Evolutionary conservation across 2,329 filamentous ascomycete species (phyloP).

Genomic region (Fusarium sambucinum): DNA sequence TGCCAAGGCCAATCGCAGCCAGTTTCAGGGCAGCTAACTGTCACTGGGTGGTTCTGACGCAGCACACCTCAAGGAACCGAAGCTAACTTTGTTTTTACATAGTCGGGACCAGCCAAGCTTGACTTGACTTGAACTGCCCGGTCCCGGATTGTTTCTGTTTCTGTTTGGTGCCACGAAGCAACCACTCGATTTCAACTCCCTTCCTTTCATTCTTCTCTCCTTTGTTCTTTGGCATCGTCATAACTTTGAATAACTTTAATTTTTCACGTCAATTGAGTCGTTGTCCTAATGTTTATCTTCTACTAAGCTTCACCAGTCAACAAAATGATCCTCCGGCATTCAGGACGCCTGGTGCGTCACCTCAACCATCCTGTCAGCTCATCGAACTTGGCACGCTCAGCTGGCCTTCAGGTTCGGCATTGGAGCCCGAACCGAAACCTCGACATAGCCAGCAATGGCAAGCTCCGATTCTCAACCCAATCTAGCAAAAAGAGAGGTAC

Average conservation of each 20-base stretch:
- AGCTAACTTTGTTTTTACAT: conserved; percentile 33
- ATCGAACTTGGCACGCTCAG: conserved; percentile 36
- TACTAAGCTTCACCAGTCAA: conserved; percentile 6
- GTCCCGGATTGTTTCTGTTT: conserved; percentile 1
- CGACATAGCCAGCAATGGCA: conserved; percentile 11
- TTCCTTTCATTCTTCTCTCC: conserved; percentile 25
- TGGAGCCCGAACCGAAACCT: conserved; percentile 37
- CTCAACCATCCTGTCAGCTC: conserved; percentile 36
- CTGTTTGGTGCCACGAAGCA: conserved; percentile 41
- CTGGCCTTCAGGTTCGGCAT: conserved; percentile 27
- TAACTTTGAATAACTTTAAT: conserved; percentile 25
- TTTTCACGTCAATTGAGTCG: conserved; percentile 23
- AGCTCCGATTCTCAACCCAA: conserved; percentile 50
- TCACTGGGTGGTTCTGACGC: conserved; percentile 34
- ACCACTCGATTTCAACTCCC: conserved; percentile 17
- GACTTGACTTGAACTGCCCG: conserved; percentile 24
- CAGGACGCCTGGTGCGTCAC: conserved; percentile 47
- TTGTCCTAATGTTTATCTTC: conserved; percentile 1
- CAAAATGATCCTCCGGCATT: conserved; percentile 46
- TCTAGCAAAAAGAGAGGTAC: conserved; percentile 46
- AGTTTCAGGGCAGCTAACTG: conserved; percentile 37
- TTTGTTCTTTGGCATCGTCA: conserved; percentile 24
- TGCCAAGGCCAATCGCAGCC: conserved; percentile 43
- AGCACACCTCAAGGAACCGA: conserved; percentile 16
- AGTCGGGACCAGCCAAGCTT: conserved; percentile 17